Percentiles rank a stretch among this genome's conserved stretches.
Conservation (phyloP, 1,284 basidiomycete genomes). For the Trametes versicolor region DNA sequence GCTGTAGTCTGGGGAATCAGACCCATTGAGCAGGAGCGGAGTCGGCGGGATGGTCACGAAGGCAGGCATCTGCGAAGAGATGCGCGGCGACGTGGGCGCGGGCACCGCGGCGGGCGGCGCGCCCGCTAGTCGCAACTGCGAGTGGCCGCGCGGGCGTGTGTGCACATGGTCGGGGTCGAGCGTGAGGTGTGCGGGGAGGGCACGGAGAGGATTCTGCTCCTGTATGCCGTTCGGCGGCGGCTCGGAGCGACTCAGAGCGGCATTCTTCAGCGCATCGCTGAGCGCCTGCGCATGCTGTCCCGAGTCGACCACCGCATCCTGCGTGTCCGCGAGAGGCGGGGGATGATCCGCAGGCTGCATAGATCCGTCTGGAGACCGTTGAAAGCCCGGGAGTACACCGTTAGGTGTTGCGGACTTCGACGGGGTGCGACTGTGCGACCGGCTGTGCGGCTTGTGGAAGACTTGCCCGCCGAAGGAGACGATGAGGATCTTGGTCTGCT, state of each 20-base stretch:
- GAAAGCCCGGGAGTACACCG: background rate
- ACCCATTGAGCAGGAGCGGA: conserved; percentile 29
- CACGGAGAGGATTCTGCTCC: background rate
- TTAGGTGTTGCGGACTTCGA: conserved; percentile 24
- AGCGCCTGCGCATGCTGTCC: conserved; percentile 34
- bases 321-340: conserved; percentile 8
- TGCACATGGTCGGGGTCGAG: conserved; percentile 16
- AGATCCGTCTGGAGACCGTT: conserved; percentile 10
- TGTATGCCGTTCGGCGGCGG: background rate
- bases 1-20: conserved; percentile 8
- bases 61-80: conserved; percentile 18
- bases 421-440: conserved; percentile 37
- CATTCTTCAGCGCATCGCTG: conserved; percentile 34
- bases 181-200: conserved; percentile 8
- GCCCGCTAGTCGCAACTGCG: conserved; percentile 52
- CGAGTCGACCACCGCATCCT: conserved; percentile 16
- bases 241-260: conserved; percentile 20
- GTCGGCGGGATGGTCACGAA: conserved; percentile 44
- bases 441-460: conserved; percentile 66
- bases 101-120: conserved; percentile 52
- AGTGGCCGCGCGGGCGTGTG: conserved; percentile 30
- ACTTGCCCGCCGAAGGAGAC: conserved; percentile 85
- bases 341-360: background rate
- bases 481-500: conserved; percentile 67
- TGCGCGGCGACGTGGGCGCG: conserved; percentile 38